A percentile compares a stretch with the other conserved stretches of the same genome.
Conservation (phyloP, 2,329 filamentous ascomycete genomes). For the Fusarium multiceps region DNA sequence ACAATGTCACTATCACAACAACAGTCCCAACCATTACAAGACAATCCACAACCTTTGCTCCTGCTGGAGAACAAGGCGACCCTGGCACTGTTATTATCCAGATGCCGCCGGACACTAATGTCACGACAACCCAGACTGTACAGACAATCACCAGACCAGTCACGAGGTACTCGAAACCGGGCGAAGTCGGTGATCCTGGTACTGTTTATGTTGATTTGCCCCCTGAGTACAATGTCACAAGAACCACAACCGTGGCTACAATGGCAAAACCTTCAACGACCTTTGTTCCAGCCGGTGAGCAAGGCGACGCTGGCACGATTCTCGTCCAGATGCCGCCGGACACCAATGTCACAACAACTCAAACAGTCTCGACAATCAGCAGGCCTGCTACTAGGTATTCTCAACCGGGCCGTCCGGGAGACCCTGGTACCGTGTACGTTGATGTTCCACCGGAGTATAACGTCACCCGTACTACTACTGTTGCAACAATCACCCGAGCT, state of each 20-base stretch:
- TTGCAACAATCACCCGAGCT: conserved; percentile 10
- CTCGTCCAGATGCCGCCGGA: conserved; percentile 18
- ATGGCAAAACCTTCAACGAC: conserved; percentile 9
- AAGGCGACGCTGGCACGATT: conserved; percentile 26
- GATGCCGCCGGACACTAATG: conserved; percentile 11
- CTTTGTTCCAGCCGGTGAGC: conserved; percentile 7
- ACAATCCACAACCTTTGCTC: conserved; percentile 5
- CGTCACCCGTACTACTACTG: conserved; percentile 7
- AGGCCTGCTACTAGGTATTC: conserved; percentile 10
- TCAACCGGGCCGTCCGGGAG: neutral
- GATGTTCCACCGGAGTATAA: conserved; percentile 25
- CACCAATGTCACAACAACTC: conserved; percentile 18
- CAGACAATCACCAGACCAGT: conserved; percentile 11
- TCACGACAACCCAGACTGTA: conserved; percentile 18
- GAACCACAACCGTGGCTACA: conserved; percentile 6
- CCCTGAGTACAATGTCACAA: conserved; percentile 17
- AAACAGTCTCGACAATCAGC: conserved; percentile 15
- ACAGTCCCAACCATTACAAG: conserved; percentile 7
- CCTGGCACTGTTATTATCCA: conserved; percentile 18
- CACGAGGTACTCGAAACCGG: conserved; percentile 8
- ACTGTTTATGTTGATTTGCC: conserved; percentile 22
- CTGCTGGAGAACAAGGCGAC: conserved; percentile 13
- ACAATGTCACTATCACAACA: conserved; percentile 28
- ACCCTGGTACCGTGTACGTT: conserved; percentile 12
- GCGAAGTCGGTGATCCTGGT: conserved; percentile 8